phyloP scores from a whole-genome alignment of 495 filamentous ascomycete genomes.

The Penicillium simplicissimum region DNA sequence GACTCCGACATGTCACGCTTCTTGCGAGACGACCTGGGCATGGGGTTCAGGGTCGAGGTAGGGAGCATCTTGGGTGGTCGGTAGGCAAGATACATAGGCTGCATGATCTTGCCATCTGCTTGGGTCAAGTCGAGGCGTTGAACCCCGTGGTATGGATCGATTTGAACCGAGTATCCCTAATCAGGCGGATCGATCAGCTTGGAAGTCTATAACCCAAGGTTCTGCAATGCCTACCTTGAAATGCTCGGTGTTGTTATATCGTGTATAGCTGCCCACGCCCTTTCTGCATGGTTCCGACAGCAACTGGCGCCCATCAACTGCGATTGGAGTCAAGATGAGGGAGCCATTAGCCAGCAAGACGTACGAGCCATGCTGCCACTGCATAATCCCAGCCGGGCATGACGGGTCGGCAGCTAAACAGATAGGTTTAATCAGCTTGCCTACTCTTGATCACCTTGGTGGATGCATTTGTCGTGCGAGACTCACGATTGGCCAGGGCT shows the following conservation, averaged over 20 bases:
- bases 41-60: constrained; percentile 66
- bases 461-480: neutral
- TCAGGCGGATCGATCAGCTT: constrained; percentile 18
- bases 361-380: constrained; percentile 77
- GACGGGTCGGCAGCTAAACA: constrained; percentile 57
- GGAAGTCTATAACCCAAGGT: neutral
- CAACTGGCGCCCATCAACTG: constrained; percentile 71
- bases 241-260: constrained; percentile 68
- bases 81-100: constrained; percentile 72
- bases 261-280: constrained; percentile 56
- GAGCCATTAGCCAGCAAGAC: constrained; percentile 56
- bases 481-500: constrained; percentile 72
- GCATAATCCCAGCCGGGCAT: constrained; percentile 70
- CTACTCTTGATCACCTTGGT: neutral
- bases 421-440: neutral
- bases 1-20: constrained; percentile 24
- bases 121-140: constrained; percentile 65
- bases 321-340: constrained; percentile 61
- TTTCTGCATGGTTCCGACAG: constrained; percentile 65
- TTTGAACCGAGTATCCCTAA: constrained; percentile 62
- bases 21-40: constrained; percentile 21
- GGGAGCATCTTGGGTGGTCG: constrained; percentile 75
- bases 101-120: constrained; percentile 66
- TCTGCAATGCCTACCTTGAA: constrained; percentile 53
- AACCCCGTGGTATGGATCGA: constrained; percentile 63